phyloP scores from a whole-genome alignment of 306 rosid species.

The Prosopis cineraria region DNA sequence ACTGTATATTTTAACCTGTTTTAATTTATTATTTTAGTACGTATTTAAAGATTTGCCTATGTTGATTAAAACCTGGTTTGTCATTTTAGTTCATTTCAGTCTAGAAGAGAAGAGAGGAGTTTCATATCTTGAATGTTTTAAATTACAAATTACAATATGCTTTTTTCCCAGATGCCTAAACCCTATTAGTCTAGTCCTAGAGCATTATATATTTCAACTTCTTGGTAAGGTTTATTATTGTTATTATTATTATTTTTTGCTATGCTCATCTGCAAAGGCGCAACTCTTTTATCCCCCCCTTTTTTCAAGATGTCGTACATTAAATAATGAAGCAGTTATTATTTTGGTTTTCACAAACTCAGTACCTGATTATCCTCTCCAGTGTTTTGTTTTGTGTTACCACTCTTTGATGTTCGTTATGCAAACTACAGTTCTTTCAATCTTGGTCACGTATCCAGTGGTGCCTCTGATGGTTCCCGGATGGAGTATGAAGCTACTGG shows the following conservation, averaged over 20 bases:
- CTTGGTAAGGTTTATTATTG: not conserved
- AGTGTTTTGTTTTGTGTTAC: conserved; percentile 6
- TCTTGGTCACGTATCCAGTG: conserved; percentile 52
- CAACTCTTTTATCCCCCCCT: not conserved
- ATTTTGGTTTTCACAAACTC: conserved; percentile 26
- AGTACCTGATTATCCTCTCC: conserved; percentile 26
- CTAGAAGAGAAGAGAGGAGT: conserved; percentile 7
- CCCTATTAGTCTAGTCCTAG: not conserved
- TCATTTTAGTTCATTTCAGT: not conserved
- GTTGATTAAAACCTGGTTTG: conserved; percentile 7
- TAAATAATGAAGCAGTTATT: not conserved
- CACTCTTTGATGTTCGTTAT: conserved; percentile 34
- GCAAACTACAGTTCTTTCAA: conserved; percentile 63
- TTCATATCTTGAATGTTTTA: conserved; percentile 27
- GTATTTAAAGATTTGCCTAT: not conserved
- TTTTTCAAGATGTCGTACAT: not conserved
- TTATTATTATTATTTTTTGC: too few species aligned
- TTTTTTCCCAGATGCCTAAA: not conserved
- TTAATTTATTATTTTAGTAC: conserved; percentile 11
- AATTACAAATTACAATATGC: not conserved
- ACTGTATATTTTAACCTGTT: conserved; percentile 30
- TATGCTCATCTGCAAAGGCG: not conserved
- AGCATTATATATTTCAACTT: conserved; percentile 4
- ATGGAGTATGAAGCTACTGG: conserved; percentile 76
- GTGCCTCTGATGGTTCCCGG: conserved; percentile 42